A percentile compares a stretch with the other conserved stretches of the same genome.
These are phyloP conservation scores for Trametes maxima DNA, from an alignment of 768 basidiomycete species.

Conservation along the genomic window DNA sequence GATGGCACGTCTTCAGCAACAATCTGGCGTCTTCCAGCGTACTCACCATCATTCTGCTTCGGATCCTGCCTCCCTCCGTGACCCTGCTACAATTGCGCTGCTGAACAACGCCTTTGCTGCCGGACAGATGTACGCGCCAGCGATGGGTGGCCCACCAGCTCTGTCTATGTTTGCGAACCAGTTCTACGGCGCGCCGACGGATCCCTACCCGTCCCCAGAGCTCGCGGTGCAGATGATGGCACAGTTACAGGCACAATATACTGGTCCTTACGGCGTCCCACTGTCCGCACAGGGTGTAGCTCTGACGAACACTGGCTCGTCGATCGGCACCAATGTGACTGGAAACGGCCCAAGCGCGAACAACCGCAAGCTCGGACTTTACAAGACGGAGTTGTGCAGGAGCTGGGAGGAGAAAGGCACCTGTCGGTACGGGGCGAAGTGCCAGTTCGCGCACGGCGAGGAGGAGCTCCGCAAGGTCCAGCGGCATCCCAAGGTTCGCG, in stretches of 20 bases:
- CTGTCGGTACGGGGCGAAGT: conserved; percentile 85
- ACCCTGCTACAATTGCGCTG: conserved; percentile 66
- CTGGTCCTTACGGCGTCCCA: conserved; percentile 50
- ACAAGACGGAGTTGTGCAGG: conserved; percentile 88
- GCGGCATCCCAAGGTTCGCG: conserved; percentile 82
- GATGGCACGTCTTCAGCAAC: conserved; percentile 77
- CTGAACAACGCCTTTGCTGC: conserved; percentile 58
- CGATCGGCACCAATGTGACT: conserved; percentile 30
- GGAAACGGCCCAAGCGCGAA: conserved; percentile 82
- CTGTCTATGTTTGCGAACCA: conserved; percentile 71
- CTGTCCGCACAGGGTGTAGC: conserved; percentile 24
- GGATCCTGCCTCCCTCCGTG: conserved; percentile 76
- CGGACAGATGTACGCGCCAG: conserved; percentile 56
- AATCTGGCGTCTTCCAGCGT: conserved; percentile 70
- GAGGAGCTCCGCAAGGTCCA: conserved; percentile 84
- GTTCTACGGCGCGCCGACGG: conserved; percentile 61
- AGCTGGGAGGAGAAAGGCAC: conserved; percentile 93
- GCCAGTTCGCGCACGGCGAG: conserved; percentile 93
- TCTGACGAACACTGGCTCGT: conserved; percentile 33
- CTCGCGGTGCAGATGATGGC: conserved; percentile 59
- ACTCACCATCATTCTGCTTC: conserved; percentile 84
- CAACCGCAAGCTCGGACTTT: conserved; percentile 86
- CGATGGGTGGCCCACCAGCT: conserved; percentile 46
- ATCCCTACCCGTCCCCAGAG: conserved; percentile 55
- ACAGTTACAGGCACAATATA: conserved; percentile 57